Percentiles rank a stretch among this genome's conserved stretches.
phyloP scores from a whole-genome alignment of 129 eudicot genomes.

The carrot (Daucus carota) region DH1_v3.0 NC_030382.2:47030001-47030500 shows the following conservation, averaged over 20 bases:
- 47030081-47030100: background rate
- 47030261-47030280: slow-evolving; percentile 24
- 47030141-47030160: background rate
- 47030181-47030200: background rate
- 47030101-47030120: background rate
- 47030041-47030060: background rate
- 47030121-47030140: background rate
- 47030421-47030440: slow-evolving; percentile 17
- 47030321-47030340: slow-evolving; percentile 11
- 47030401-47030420: slow-evolving; percentile 22
- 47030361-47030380: slow-evolving; percentile 28
- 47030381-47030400: slow-evolving; percentile 33
- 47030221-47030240: slow-evolving; percentile 21
- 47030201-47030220: slow-evolving; percentile 36
- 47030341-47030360: slow-evolving; percentile 27
- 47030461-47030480: slow-evolving; percentile 9
- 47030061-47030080: background rate
- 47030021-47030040: background rate
- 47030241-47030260: slow-evolving; percentile 26
- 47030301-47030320: slow-evolving; percentile 8
- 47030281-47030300: slow-evolving; percentile 22
- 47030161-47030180: background rate
- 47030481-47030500: slow-evolving; percentile 14
- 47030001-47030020: background rate
- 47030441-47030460: slow-evolving; percentile 13